phyloP scores from a whole-genome alignment of 2,329 filamentous ascomycete genomes.

The Domatiomyces catenatus region DNA sequence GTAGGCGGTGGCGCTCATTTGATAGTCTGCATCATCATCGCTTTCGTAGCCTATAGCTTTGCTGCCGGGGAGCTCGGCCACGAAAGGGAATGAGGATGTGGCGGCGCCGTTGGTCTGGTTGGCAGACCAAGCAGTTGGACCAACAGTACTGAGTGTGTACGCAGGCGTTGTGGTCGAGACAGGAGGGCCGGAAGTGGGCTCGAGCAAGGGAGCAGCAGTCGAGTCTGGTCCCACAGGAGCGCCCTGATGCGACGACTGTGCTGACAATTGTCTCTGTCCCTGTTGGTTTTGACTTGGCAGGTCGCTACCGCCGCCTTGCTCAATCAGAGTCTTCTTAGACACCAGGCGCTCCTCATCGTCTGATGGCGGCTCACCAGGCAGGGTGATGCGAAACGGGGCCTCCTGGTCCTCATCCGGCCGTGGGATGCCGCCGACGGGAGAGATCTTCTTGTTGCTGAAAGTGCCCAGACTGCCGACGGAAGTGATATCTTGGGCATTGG shows the following conservation, averaged over 20 bases:
- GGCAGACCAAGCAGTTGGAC: not conserved
- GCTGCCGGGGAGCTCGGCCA: slow-evolving; percentile 18
- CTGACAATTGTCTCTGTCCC: too few species aligned
- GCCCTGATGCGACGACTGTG: too few species aligned
- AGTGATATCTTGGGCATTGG: slow-evolving; percentile 15
- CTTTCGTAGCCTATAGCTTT: slow-evolving; percentile 23
- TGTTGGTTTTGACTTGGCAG: not conserved
- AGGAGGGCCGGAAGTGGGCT: slow-evolving; percentile 13
- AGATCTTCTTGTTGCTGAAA: slow-evolving; percentile 20
- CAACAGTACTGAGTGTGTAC: not conserved
- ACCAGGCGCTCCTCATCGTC: not conserved
- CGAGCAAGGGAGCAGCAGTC: slow-evolving; percentile 2
- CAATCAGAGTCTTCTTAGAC: not conserved
- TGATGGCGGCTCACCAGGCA: slow-evolving; percentile 18
- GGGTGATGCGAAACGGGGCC: slow-evolving; percentile 23
- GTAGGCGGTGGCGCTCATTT: slow-evolving; percentile 35
- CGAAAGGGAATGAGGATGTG: slow-evolving; percentile 9
- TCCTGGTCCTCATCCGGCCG: slow-evolving; percentile 24
- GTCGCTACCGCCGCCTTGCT: not conserved
- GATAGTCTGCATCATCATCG: slow-evolving; percentile 26
- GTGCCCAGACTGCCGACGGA: slow-evolving; percentile 17
- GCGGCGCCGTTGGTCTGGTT: not conserved
- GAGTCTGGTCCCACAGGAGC: not conserved
- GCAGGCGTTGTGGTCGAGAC: slow-evolving; percentile 15
- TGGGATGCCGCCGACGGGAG: slow-evolving; percentile 17